These are phyloP conservation scores for Quercus robur DNA, from an alignment of 306 rosid species.

Conservation along the genomic window DNA sequence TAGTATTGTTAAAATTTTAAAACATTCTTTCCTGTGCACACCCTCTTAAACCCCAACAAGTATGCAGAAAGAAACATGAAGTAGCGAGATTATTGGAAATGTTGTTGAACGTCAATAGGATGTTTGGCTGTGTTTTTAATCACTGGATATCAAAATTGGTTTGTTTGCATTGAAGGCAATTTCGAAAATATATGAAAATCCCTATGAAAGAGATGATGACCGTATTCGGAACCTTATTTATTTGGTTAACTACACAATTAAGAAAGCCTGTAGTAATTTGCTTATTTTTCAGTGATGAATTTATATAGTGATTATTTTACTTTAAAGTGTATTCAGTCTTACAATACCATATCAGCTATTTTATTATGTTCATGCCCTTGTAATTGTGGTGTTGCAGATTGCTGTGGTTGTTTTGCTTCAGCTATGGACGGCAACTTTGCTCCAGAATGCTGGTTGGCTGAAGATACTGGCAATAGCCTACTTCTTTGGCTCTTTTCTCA, in stretches of 20 bases:
- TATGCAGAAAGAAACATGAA: background rate
- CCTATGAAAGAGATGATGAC: background rate
- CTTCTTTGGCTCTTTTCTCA: constrained; percentile 91
- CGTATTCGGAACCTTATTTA: background rate
- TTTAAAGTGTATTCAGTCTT: background rate
- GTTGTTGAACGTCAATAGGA: background rate
- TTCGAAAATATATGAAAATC: background rate
- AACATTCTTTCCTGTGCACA: background rate
- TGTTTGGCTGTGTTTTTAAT: background rate
- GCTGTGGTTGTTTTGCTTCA: constrained; percentile 68
- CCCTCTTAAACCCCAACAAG: background rate
- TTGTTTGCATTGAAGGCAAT: background rate
- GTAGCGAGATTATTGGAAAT: background rate
- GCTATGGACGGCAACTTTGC: constrained; percentile 68
- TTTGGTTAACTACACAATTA: background rate
- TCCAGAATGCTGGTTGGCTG: constrained; percentile 67
- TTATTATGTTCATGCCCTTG: constrained; percentile 2
- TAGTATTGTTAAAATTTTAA: background rate
- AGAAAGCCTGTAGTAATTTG: background rate
- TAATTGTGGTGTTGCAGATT: constrained; percentile 53
- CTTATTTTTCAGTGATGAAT: background rate
- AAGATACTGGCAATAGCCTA: constrained; percentile 75
- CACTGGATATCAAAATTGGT: background rate
- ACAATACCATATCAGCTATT: background rate
- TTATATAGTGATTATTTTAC: background rate